These are phyloP conservation scores for Naganishia vaughanmartiniae DNA, from an alignment of 768 basidiomycete species.

Conservation along the genomic window DNA sequence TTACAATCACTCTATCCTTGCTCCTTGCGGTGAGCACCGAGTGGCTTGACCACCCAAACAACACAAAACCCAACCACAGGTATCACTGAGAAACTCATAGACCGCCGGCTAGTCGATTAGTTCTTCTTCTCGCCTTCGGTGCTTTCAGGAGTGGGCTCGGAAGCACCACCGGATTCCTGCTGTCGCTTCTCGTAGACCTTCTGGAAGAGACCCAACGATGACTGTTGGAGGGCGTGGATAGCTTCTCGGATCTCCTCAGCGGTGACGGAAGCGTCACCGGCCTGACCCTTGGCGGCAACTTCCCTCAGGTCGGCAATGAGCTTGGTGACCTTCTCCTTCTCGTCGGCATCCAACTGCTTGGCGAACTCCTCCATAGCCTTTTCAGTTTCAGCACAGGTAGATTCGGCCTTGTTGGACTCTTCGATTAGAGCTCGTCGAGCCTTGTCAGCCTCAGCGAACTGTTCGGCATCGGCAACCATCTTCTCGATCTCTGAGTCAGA, in stretches of 20 bases:
- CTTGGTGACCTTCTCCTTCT: slow-evolving; percentile 90
- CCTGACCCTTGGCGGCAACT: slow-evolving; percentile 82
- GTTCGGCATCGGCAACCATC: slow-evolving; percentile 93
- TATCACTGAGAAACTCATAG: not conserved
- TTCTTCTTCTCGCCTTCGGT: slow-evolving; percentile 73
- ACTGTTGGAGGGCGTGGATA: slow-evolving; percentile 81
- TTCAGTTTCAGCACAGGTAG: slow-evolving; percentile 89
- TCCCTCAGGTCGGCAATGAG: slow-evolving; percentile 84
- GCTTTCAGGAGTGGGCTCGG: slow-evolving; percentile 55
- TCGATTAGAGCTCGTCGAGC: slow-evolving; percentile 82
- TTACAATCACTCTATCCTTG: slow-evolving; percentile 14
- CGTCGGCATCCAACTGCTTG: slow-evolving; percentile 84
- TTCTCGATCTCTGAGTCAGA: slow-evolving; percentile 94
- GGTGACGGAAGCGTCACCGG: slow-evolving; percentile 73
- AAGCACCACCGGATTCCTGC: slow-evolving; percentile 57
- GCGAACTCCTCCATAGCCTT: slow-evolving; percentile 98
- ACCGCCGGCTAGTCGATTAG: slow-evolving; percentile 53
- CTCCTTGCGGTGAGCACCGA: slow-evolving; percentile 19
- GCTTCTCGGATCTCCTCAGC: slow-evolving; percentile 86
- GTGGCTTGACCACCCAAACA: slow-evolving; percentile 6
- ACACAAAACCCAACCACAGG: not conserved
- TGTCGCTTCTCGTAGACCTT: slow-evolving; percentile 91
- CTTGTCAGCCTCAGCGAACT: slow-evolving; percentile 91
- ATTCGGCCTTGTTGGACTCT: slow-evolving; percentile 94
- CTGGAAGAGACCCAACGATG: slow-evolving; percentile 94